These are phyloP conservation scores for Trametes sp. DNA, from an alignment of 1,284 basidiomycete species.

Conservation along the genomic window DNA sequence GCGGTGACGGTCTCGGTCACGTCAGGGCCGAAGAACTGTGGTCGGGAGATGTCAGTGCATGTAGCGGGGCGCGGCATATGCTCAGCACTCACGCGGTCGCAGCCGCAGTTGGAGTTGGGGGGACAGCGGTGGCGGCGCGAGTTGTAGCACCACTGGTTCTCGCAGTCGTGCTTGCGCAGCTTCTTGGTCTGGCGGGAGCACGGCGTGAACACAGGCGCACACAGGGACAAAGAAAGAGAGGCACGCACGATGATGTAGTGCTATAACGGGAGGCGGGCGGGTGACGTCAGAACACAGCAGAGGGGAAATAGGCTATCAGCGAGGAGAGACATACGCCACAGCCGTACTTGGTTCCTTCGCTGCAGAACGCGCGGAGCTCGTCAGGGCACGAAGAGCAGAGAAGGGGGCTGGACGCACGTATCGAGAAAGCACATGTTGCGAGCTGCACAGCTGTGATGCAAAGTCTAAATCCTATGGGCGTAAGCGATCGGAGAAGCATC, in stretches of 20 bases:
- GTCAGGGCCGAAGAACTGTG: conserved; percentile 75
- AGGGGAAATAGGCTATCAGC: conserved; percentile 21
- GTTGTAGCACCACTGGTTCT: conserved; percentile 61
- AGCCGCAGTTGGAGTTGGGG: conserved; percentile 63
- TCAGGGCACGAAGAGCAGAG: conserved; percentile 22
- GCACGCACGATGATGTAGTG: conserved; percentile 62
- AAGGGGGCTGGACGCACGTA: conserved; percentile 58
- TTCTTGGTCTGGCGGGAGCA: conserved; percentile 57
- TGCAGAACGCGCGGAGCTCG: conserved; percentile 43
- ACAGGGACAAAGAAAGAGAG: conserved; percentile 10
- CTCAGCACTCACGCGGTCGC: conserved; percentile 52
- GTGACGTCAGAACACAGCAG: conserved; percentile 34
- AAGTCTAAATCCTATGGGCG: conserved; percentile 27
- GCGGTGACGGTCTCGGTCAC: conserved; percentile 62
- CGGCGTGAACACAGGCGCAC: conserved; percentile 27
- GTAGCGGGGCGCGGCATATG: background rate
- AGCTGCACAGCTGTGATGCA: conserved; percentile 31
- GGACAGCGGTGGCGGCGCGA: conserved; percentile 57
- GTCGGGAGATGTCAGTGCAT: background rate
- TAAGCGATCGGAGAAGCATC: conserved; percentile 31
- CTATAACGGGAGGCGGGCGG: conserved; percentile 41
- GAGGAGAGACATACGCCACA: conserved; percentile 63
- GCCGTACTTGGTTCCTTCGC: conserved; percentile 77
- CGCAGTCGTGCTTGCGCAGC: conserved; percentile 69
- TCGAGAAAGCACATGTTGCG: conserved; percentile 72